Conservation (phyloP, 164 flowering plant species). For the Dillenia turbinata region DNA sequence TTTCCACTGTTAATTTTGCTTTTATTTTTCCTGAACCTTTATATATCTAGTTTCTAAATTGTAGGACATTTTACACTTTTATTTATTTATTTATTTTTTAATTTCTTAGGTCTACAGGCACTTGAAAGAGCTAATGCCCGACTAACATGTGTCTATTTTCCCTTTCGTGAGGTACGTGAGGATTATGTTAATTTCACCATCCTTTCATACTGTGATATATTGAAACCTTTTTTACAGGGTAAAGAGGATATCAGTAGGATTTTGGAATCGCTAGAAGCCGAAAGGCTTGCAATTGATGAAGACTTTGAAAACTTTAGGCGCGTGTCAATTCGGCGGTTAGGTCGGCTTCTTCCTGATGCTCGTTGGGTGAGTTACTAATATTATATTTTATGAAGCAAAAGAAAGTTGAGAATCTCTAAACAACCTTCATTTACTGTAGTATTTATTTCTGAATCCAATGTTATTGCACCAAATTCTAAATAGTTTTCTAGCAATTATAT, state of each 20-base stretch:
- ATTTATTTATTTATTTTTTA: neutral
- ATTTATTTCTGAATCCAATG: too few relatives aligned
- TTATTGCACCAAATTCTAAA: too few relatives aligned
- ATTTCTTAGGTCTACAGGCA: conserved; percentile 29
- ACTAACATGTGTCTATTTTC: conserved; percentile 72
- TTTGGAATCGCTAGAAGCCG: conserved; percentile 43
- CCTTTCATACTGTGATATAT: neutral
- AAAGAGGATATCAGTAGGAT: conserved; percentile 62
- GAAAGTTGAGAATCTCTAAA: neutral
- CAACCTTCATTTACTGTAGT: neutral
- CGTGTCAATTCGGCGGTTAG: conserved; percentile 66
- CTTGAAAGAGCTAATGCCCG: conserved; percentile 62
- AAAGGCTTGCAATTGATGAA: conserved; percentile 32
- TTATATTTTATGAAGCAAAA: neutral
- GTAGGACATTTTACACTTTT: neutral
- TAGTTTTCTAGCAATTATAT: too few relatives aligned
- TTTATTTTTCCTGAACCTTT: neutral
- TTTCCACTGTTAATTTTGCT: neutral
- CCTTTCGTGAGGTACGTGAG: conserved; percentile 49
- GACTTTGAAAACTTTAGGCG: conserved; percentile 53
- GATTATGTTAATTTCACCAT: neutral
- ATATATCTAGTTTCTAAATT: neutral
- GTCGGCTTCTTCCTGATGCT: conserved; percentile 90
- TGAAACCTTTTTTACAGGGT: conserved; percentile 37
- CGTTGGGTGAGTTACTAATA: conserved; percentile 58